Evolutionary conservation across 2,329 filamentous ascomycete species (phyloP), one percentile per base, ranked within the genome.

Genomic region (Lasiodiplodia sp.): DNA sequence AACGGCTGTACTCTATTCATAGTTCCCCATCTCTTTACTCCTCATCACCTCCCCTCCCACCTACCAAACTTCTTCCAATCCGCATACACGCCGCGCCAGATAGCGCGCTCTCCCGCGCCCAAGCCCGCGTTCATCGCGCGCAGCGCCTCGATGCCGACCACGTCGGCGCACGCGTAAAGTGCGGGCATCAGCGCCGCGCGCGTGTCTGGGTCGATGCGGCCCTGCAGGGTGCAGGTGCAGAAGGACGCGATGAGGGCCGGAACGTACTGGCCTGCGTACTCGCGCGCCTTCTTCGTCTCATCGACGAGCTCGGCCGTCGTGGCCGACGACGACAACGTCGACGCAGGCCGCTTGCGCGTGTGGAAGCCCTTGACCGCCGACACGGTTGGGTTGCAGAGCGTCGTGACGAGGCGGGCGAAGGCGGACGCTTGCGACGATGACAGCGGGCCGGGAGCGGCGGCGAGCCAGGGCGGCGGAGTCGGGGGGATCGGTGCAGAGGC

Each of bases 321-420:
- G 25, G 44, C 44, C 4, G 60, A n/a, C 18, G 60, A 37, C 3
- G 58, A 31, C 12, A 72, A 70, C 16, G 40, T n/a, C 16, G 57
- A 40, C 7, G 72, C 70, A 14, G 65, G 66, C 37, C 69, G 69
- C 62, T 70, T 69, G 62, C 70, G 72, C 37, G 72, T 72, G 18
- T 82, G 80, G 56, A 79, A 79, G 8, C 82, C 80, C 16, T 83
- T 79, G 4, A 88, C 84, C 1, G 86, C 83, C 0, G 86, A 87
- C 56, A 87, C 83, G 0, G 88, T 87, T 0, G 88, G 88, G 66
- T 88, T 87, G 78, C 86, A 88, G 63, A 90, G 83, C 0, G 86
- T 84, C n/a, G 85, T 85, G 25, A 90, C 81, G 10, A 90, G 78
- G 11, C 86, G 84, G 1, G 86, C 82, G 71, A 85, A 67, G 72